These are phyloP conservation scores for Hydrangea macrophylla DNA, from an alignment of 148 eudicot genomes.

Conservation along the genomic window DNA sequence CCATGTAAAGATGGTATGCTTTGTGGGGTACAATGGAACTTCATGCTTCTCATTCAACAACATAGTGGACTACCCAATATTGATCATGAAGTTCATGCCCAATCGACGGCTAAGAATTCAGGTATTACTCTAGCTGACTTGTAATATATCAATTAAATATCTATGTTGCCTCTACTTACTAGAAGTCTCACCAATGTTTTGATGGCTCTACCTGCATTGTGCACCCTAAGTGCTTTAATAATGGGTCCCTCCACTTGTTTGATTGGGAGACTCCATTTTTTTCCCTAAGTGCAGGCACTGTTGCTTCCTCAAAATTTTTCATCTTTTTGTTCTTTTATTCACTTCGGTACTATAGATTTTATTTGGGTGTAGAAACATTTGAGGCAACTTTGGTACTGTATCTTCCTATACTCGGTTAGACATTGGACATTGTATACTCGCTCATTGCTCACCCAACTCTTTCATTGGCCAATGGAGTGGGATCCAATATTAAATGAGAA, in stretches of 20 bases:
- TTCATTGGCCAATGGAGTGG: no score
- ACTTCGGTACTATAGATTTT: background rate
- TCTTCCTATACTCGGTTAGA: no score
- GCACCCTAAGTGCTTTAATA: slow-evolving; percentile 27
- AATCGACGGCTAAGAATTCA: background rate
- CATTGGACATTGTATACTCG: no score
- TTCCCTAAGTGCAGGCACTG: slow-evolving; percentile 32
- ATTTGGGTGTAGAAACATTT: no score
- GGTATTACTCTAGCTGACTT: background rate
- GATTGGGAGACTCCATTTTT: slow-evolving; percentile 11
- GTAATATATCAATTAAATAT: background rate
- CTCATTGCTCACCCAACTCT: no score
- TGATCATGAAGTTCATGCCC: background rate
- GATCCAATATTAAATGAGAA: no score
- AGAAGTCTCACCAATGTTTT: slow-evolving; percentile 12
- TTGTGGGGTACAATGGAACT: background rate
- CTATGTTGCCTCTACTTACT: slow-evolving; percentile 4
- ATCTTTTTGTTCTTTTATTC: background rate
- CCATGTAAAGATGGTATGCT: background rate
- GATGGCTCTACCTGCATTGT: slow-evolving; percentile 17
- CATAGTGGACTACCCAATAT: background rate
- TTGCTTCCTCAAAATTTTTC: background rate
- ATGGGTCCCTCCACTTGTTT: slow-evolving; percentile 29
- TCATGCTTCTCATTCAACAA: background rate
- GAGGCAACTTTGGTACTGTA: no score